These are phyloP conservation scores for Dalechampia spathulata DNA, from an alignment of 441 rosid species.

Conservation along the genomic window DNA sequence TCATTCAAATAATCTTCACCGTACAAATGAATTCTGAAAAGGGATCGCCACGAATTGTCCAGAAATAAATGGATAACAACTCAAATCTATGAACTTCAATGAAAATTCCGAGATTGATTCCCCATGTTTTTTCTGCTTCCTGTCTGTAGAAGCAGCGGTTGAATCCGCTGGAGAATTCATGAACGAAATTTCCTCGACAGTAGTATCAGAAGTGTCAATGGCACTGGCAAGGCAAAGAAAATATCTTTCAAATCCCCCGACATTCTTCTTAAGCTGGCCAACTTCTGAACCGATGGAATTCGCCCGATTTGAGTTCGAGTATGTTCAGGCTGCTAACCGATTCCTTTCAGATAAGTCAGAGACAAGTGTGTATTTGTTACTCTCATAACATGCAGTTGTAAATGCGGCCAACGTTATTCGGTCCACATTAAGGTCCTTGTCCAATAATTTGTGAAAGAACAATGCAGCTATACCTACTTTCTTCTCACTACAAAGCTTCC, in stretches of 20 bases:
- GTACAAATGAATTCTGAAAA: no score
- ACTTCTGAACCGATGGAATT: background rate
- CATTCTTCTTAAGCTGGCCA: background rate
- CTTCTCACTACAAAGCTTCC: slow-evolving; percentile 79
- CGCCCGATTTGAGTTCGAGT: background rate
- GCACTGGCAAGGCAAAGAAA: background rate
- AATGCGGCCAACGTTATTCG: slow-evolving; percentile 68
- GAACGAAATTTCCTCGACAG: no score
- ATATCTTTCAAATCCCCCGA: background rate
- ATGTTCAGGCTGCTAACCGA: slow-evolving; percentile 27
- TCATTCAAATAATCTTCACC: no score
- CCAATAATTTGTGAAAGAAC: slow-evolving; percentile 61
- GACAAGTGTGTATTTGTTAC: slow-evolving; percentile 63
- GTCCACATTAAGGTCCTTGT: slow-evolving; percentile 50
- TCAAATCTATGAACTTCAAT: no score
- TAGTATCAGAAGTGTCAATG: no score
- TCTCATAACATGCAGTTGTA: slow-evolving; percentile 64
- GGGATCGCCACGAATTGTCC: no score
- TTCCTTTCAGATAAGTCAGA: slow-evolving; percentile 57
- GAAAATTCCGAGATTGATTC: no score
- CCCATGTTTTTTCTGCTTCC: no score
- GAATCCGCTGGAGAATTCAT: no score
- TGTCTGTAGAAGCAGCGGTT: no score
- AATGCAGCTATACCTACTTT: slow-evolving; percentile 76
- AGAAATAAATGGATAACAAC: no score